Base-by-base conservation (phyloP, 164 flowering plant genomes). In the Liquidambar formosana region DNA sequence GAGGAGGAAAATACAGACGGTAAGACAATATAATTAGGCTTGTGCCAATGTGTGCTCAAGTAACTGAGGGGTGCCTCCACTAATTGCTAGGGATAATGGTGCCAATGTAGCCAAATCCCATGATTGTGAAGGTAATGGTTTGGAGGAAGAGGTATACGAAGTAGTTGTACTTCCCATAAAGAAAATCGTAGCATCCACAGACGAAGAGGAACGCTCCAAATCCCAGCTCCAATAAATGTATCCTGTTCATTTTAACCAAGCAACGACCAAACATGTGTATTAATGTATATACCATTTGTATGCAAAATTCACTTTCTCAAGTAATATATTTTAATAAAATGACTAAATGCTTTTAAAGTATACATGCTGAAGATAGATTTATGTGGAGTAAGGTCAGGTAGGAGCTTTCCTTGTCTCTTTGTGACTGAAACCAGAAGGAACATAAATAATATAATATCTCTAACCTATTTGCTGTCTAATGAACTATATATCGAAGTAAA, bases 21-120 rank as follows among this genome's bases (percentile, higher is more conserved):
- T 59, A 69, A 44, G 65, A 74, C 33, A 60, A 68, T 56, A 61
- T 21, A 45, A 67, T 61, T 67, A 52, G 33, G 65, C 63, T 46
- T 73, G 27, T 52, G 64, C 61, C 59, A 54, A 57, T 12, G 13
- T 28, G 2, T 44, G 19, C 23, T 43, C 19, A 26, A 2, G 11
- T 47, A 1, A 44, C 18, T 21, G 11, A 25, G 12, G 59, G 8
- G 2, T 11, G 22, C 11, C 51, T 15, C 41, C 22, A 15, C 57
- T 14, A 1, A 9, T 54, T 77, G 65, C 77, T 79, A 4, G 88
- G 85, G 64, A 93, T 79, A 46, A 90, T 85, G 65, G 96, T 90
- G 71, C 97, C 97, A 45, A 90, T 74, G 63, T 86, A 92, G 63
- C 94, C 96, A 49, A 90, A 78, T 61, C 97, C 97, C 19, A 78